These are phyloP conservation scores for Alternaria longipes DNA, from an alignment of 2,329 filamentous ascomycete species.

Conservation along the genomic window DNA sequence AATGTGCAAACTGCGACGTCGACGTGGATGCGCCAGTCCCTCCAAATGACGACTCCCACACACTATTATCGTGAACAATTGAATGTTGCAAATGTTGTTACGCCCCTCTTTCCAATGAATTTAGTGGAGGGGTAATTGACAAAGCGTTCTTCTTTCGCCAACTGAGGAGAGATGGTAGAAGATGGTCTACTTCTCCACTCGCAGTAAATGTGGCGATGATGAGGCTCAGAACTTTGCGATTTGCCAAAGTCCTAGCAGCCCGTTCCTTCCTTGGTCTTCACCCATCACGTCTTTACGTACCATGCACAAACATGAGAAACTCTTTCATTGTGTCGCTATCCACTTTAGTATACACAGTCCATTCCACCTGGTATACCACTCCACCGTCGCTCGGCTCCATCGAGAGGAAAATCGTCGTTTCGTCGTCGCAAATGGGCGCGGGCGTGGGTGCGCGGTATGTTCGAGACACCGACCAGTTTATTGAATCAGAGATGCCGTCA, in stretches of 20 bases:
- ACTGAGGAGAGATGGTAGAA: slow-evolving; percentile 44
- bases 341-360: slow-evolving; percentile 9
- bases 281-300: background rate
- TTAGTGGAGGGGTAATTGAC: slow-evolving; percentile 52
- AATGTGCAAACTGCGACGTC: too few species aligned
- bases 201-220: slow-evolving; percentile 38
- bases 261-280: background rate
- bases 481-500: slow-evolving; percentile 92
- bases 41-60: background rate
- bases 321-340: slow-evolving; percentile 13
- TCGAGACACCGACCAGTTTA: slow-evolving; percentile 64
- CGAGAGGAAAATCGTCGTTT: background rate
- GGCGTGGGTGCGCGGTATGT: slow-evolving; percentile 6
- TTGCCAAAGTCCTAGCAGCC: background rate
- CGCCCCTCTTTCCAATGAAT: slow-evolving; percentile 43
- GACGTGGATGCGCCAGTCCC: background rate
- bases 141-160: slow-evolving; percentile 51
- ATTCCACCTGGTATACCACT: background rate
- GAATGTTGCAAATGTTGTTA: slow-evolving; percentile 51
- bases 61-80: background rate
- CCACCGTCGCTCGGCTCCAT: background rate
- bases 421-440: background rate
- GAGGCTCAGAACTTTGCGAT: background rate
- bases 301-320: slow-evolving; percentile 4
- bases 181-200: slow-evolving; percentile 39